phyloP scores from a whole-genome alignment of 352 stramenopile genomes.

The Pythium coloratum region DNA sequence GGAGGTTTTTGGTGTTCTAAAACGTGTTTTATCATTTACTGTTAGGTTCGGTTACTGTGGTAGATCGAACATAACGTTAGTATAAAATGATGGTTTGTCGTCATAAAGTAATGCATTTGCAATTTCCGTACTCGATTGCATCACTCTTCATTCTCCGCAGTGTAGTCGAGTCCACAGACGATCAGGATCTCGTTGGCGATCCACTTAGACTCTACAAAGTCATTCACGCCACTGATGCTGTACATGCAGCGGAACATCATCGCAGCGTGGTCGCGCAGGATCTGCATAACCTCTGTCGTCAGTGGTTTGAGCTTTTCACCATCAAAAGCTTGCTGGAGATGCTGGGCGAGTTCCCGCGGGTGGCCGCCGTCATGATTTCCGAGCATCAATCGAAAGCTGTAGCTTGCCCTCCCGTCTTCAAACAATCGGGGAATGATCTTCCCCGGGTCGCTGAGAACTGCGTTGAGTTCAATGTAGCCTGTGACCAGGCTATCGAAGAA shows the following conservation, averaged over 20 bases:
- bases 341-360: not conserved
- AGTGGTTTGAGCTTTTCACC: not conserved
- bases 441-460: not conserved
- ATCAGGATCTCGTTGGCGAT: not conserved
- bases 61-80: too few relatives aligned
- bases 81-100: too few relatives aligned
- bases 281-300: not conserved
- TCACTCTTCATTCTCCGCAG: not conserved
- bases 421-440: not conserved
- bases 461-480: conserved; percentile 6
- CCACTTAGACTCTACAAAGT: not conserved
- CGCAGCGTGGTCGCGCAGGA: not conserved
- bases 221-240: not conserved
- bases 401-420: not conserved
- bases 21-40: too few relatives aligned
- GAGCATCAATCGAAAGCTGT: not conserved
- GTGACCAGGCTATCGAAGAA: not conserved
- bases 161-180: not conserved
- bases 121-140: not conserved
- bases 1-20: too few relatives aligned
- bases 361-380: not conserved
- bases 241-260: not conserved
- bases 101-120: too few relatives aligned
- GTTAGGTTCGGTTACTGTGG: too few relatives aligned
- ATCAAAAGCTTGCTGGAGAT: not conserved